Evolutionary conservation across 2,329 filamentous ascomycete genomes (phyloP).

Genomic region (Pyrenochaeta sp.): DNA sequence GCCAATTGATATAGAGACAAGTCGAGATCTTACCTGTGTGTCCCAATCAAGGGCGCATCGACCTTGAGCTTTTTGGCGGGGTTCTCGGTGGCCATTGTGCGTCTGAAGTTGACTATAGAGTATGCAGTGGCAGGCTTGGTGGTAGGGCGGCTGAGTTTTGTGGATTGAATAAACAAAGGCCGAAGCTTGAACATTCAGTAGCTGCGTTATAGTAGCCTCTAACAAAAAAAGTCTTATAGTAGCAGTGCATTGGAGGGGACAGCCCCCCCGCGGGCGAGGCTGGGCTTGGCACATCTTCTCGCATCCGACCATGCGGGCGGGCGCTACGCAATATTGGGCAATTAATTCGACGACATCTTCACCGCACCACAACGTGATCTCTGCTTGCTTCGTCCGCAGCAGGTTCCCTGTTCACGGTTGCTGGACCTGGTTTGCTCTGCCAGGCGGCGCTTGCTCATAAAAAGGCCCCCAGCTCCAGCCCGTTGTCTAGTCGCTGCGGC

Average conservation of each 20-base stretch:
- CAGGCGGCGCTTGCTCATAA: neutral
- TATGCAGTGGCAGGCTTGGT: neutral
- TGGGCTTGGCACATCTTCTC: constrained; percentile 17
- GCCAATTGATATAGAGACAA: constrained; percentile 1
- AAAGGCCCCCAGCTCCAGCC: too few relatives aligned
- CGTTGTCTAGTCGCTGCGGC: constrained; percentile 7
- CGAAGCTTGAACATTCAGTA: constrained; percentile 28
- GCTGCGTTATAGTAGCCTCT: constrained; percentile 8
- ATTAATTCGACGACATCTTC: neutral
- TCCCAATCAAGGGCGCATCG: constrained; percentile 75
- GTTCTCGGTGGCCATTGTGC: constrained; percentile 45
- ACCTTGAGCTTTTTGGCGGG: constrained; percentile 85
- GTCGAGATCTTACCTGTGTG: constrained; percentile 72
- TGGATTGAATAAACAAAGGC: constrained; percentile 3
- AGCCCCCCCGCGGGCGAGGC: constrained; percentile 19
- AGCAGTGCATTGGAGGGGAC: constrained; percentile 3
- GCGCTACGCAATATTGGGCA: constrained; percentile 10
- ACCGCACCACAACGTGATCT: neutral
- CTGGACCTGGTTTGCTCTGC: neutral
- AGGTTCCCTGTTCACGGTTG: neutral
- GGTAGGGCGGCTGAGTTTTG: neutral
- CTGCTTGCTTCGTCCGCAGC: neutral
- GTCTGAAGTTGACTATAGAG: constrained; percentile 1
- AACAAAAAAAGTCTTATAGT: constrained; percentile 15
- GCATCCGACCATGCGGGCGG: constrained; percentile 2